Conservation (phyloP, 139 green algal species). For the Bryopsis sp. region DNA sequence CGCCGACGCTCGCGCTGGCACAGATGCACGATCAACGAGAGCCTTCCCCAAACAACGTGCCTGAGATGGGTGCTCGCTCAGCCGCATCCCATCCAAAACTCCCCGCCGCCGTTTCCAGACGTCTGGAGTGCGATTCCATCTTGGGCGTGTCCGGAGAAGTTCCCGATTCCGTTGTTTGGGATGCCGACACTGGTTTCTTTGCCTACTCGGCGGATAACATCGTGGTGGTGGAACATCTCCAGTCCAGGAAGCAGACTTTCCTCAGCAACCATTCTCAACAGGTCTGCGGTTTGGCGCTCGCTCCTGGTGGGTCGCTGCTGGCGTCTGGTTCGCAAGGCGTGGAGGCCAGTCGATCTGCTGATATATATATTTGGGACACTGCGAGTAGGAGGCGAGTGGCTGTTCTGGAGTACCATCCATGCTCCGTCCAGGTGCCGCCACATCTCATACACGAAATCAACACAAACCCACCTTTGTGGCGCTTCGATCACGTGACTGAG, state of each 20-base stretch:
- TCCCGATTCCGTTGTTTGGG: conserved; percentile 20
- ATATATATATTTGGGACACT: conserved; percentile 18
- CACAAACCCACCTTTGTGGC: no score
- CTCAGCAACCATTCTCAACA: conserved; percentile 21
- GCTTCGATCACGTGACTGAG: no score
- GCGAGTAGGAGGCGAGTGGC: not conserved
- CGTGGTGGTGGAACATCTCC: conserved; percentile 30
- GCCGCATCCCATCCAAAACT: no score
- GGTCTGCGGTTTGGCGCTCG: conserved; percentile 20
- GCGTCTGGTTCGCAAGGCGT: conserved; percentile 7
- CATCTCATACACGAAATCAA: no score
- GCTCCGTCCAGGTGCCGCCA: conserved; percentile 10
- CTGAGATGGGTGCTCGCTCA: no score
- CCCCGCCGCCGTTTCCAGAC: no score
- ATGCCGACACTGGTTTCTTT: conserved; percentile 13
- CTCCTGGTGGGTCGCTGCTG: conserved; percentile 22
- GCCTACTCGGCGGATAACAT: conserved; percentile 24
- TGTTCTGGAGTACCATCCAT: conserved; percentile 28
- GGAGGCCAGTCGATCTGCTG: not conserved
- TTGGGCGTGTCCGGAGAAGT: not conserved
- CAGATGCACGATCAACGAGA: not conserved
- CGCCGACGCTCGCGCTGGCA: not conserved
- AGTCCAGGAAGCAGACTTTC: conserved; percentile 18
- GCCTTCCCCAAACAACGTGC: not conserved
- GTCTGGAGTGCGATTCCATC: no score